Conservation (phyloP, 768 basidiomycete species). For the Amanita inopinata region DNA sequence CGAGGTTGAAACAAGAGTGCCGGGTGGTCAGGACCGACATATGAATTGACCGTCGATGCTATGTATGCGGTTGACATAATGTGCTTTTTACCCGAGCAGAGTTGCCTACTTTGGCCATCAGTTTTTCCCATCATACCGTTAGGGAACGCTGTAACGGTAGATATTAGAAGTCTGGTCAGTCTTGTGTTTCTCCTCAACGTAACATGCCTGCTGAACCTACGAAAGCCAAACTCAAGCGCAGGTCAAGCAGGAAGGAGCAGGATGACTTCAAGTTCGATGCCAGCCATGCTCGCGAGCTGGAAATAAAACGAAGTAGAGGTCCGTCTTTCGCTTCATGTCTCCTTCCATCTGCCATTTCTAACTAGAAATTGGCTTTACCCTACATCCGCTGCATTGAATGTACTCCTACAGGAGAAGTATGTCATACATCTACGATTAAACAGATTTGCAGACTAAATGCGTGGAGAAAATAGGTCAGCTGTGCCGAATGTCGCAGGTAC, state of each 20-base stretch:
- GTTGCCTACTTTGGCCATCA: background rate
- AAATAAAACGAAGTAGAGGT: constrained; percentile 65
- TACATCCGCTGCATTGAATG: background rate
- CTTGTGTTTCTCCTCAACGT: background rate
- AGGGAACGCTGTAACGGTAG: background rate
- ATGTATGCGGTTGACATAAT: too few relatives aligned
- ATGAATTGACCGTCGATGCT: too few relatives aligned
- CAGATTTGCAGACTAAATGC: constrained; percentile 4
- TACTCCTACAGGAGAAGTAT: constrained; percentile 18
- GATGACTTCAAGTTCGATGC: constrained; percentile 43
- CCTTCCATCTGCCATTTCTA: constrained; percentile 2
- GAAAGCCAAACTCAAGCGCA: constrained; percentile 41
- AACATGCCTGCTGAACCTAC: constrained; percentile 49
- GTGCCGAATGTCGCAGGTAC: constrained; percentile 71
- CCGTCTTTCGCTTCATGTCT: constrained; percentile 10
- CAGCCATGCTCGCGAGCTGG: constrained; percentile 54
- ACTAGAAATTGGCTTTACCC: constrained; percentile 10
- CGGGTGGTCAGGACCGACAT: too few relatives aligned
- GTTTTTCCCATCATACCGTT: background rate
- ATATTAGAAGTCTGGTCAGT: background rate
- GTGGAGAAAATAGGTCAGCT: constrained; percentile 46
- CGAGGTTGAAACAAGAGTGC: too few relatives aligned
- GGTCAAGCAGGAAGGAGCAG: constrained; percentile 36
- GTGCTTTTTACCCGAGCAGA: background rate
- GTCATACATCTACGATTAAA: constrained; percentile 6